phyloP scores from a whole-genome alignment of 2,329 filamentous ascomycete genomes.

The Xylaria sp. region DNA sequence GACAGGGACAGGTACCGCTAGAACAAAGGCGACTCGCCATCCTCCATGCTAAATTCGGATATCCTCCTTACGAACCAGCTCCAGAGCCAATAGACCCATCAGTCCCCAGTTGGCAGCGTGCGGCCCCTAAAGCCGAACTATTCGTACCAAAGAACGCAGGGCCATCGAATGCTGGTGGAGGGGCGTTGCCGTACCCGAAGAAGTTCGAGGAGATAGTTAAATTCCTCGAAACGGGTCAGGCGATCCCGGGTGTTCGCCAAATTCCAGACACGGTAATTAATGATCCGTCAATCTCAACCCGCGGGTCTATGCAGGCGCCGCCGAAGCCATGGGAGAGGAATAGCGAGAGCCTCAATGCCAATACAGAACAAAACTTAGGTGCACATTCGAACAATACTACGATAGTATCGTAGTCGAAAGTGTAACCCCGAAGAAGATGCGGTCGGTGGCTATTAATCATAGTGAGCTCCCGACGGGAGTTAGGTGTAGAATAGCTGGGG shows the following conservation, averaged over 20 bases:
- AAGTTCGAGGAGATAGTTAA: constrained; percentile 78
- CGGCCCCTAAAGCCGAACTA: constrained; percentile 41
- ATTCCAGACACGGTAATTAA: constrained; percentile 73
- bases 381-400: neutral
- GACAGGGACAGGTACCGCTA: constrained; percentile 11
- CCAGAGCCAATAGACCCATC: constrained; percentile 17
- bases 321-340: constrained; percentile 69
- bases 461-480: neutral
- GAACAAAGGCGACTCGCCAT: constrained; percentile 25
- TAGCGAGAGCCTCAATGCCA: neutral
- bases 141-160: constrained; percentile 36
- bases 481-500: neutral
- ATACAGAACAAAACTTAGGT: constrained; percentile 3
- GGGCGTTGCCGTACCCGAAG: constrained; percentile 65
- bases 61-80: constrained; percentile 4
- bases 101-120: constrained; percentile 42
- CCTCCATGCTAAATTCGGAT: constrained; percentile 20
- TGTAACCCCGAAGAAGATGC: neutral
- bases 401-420: neutral
- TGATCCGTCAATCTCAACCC: constrained; percentile 54
- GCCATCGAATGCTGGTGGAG: constrained; percentile 36
- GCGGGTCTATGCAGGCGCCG: constrained; percentile 39
- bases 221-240: constrained; percentile 72
- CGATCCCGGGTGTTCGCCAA: constrained; percentile 76
- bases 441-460: neutral